phyloP scores from a whole-genome alignment of 805 yeast species.

The Schizosaccharomyces cryophilus region DNA sequence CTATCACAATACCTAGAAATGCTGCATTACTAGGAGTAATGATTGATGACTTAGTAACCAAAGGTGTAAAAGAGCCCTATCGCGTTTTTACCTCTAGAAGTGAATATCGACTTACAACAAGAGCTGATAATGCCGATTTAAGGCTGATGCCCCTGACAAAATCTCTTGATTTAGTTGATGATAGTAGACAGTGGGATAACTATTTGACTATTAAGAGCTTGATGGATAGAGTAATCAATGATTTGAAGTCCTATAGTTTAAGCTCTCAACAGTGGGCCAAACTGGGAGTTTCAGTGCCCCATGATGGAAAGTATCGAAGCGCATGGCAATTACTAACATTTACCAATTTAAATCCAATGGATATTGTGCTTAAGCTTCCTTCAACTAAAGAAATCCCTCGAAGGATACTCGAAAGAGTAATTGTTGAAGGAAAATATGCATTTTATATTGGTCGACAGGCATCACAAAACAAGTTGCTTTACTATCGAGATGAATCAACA shows the following conservation, averaged over 20 bases:
- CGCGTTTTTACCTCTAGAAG: conserved; percentile 94
- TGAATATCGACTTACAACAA: conserved; percentile 68
- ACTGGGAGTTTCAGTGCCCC: conserved; percentile 24
- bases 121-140: conserved; percentile 85
- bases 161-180: conserved; percentile 38
- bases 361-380: neutral
- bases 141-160: conserved; percentile 53
- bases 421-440: neutral
- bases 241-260: conserved; percentile 21
- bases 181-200: conserved; percentile 6
- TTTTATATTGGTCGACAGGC: neutral
- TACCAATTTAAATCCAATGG: neutral
- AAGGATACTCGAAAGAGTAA: neutral
- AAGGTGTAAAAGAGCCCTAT: conserved; percentile 92
- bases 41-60: conserved; percentile 79
- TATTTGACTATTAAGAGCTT: neutral
- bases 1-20: conserved; percentile 37
- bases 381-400: neutral
- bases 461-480: neutral
- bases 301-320: conserved; percentile 24
- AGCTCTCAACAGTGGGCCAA: conserved; percentile 41
- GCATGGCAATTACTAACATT: neutral
- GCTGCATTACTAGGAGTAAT: conserved; percentile 84
- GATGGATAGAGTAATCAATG: conserved; percentile 20
- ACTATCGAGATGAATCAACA: neutral